phyloP scores from a whole-genome alignment of 2,329 filamentous ascomycete genomes.

The Epichloe scottii region DNA sequence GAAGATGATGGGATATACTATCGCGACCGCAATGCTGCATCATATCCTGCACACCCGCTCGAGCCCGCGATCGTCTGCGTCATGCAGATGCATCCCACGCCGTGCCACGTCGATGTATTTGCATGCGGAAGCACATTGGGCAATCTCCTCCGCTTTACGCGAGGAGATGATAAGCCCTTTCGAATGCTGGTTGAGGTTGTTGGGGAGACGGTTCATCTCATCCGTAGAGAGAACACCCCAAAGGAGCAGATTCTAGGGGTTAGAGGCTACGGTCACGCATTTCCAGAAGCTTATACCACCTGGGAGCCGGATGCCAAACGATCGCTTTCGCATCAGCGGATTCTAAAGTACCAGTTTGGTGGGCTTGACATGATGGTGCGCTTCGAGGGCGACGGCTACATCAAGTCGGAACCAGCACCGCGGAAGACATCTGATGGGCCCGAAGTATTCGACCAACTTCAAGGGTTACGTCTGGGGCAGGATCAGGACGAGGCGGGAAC shows the following conservation, averaged over 20 bases:
- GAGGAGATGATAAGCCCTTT: conserved; percentile 32
- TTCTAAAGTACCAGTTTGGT: conserved; percentile 1
- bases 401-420: not conserved
- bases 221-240: conserved; percentile 48
- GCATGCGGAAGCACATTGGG: conserved; percentile 46
- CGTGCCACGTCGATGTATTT: conserved; percentile 32
- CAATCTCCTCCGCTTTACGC: conserved; percentile 42
- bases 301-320: conserved; percentile 42
- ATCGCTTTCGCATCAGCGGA: conserved; percentile 48
- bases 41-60: conserved; percentile 34
- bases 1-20: conserved; percentile 38
- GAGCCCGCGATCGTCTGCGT: conserved; percentile 35
- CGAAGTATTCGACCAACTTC: too few species aligned
- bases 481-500: not conserved
- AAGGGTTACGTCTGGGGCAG: too few species aligned
- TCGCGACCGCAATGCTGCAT: conserved; percentile 41
- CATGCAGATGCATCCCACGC: conserved; percentile 11
- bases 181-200: conserved; percentile 43
- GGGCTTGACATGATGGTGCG: conserved; percentile 15
- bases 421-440: not conserved
- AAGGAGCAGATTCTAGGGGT: conserved; percentile 42
- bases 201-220: conserved; percentile 41
- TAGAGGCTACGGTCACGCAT: conserved; percentile 50
- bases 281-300: conserved; percentile 52
- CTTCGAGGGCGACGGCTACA: conserved; percentile 18